Base-by-base conservation (phyloP, 495 filamentous ascomycete genomes). In the Penicillium atrosanguineum region DNA sequence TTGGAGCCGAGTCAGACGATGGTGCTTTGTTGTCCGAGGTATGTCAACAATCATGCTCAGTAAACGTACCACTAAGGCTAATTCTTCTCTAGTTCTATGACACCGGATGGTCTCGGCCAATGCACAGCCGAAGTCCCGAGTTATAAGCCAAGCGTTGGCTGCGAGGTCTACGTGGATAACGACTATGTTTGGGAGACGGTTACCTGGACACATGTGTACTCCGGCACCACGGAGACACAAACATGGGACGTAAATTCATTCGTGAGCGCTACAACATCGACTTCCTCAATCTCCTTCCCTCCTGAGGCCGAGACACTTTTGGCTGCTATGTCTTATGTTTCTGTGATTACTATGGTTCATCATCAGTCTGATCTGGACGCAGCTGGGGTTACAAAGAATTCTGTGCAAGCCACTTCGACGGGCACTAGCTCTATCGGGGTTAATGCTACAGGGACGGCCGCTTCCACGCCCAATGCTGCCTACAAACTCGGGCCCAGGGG, bases 391-490 rank as follows among this genome's bases (percentile, higher is more conserved):
- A 14, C 31, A 34, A 34, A 12, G 5, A 2, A 23, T 23, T 5
- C 2, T 2, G 23, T 23, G 23, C 23, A 23, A 23, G 23, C 23
- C 31, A 12, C 2, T 14, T 34, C 31, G 3, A 34, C 31, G 11
- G 11, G 11, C 31, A 34, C 28, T 31, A 6, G 31, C 12, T 15
- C 31, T 34, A 14, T 12, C 14, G 12, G 31, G 31, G 14, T 12
- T 0, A 38, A 45, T 11, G 48, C 48, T 7, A 20, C 20, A 7
- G 11, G 6, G 0, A 50, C 48, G 12, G 20, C 38, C 4, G 45
- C 52, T n/a, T 25, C 52, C 34, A 57, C 55, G 1, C 48, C 55
- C 8, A 57, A 57, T 44, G 55, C 49, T 9, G 55, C 55, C 11
- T 39, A 28, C 6, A 57, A 38, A 29, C 6, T 52, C 9, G 23